phyloP scores from a whole-genome alignment of 2,329 filamentous ascomycete genomes.

The Tothia fuscella region DNA sequence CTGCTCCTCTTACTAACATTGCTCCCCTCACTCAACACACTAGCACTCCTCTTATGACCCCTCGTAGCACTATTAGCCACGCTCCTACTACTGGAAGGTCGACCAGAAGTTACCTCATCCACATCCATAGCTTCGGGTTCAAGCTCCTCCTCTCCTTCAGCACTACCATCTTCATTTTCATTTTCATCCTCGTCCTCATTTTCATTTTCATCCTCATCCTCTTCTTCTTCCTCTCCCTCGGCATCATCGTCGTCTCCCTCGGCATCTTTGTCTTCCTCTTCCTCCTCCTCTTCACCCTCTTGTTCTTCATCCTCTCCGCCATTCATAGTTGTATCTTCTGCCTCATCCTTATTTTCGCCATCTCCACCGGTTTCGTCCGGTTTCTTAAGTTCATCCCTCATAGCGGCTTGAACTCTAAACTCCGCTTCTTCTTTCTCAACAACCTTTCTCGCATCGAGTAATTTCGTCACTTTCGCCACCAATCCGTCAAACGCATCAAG shows the following conservation, averaged over 20 bases:
- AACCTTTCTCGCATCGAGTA: constrained; percentile 64
- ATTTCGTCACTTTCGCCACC: constrained; percentile 51
- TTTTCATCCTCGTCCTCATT: constrained; percentile 20
- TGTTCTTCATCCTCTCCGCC: constrained; percentile 15
- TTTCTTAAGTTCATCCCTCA: constrained; percentile 13
- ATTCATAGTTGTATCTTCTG: constrained; percentile 13
- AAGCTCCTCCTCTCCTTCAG: constrained; percentile 19
- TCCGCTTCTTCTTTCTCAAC: constrained; percentile 66
- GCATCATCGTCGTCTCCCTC: constrained; percentile 24
- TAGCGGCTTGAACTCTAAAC: constrained; percentile 36
- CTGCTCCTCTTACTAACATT: constrained; percentile 10
- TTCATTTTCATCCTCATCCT: constrained; percentile 13
- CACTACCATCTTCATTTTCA: constrained; percentile 14
- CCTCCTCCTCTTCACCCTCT: constrained; percentile 19
- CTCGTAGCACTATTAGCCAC: constrained; percentile 8
- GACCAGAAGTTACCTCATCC: constrained; percentile 14
- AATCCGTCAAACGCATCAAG: constrained; percentile 61
- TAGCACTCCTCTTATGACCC: constrained; percentile 67
- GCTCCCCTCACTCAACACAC: constrained; percentile 53
- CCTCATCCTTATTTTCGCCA: constrained; percentile 19
- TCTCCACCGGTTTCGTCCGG: constrained; percentile 14
- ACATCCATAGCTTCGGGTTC: constrained; percentile 18
- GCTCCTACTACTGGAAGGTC: constrained; percentile 7
- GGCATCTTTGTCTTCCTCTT: constrained; percentile 36
- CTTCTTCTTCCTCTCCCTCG: constrained; percentile 18